Evolutionary conservation across 2,329 filamentous ascomycete species (phyloP).

Genomic region (Xylaria sp.): DNA sequence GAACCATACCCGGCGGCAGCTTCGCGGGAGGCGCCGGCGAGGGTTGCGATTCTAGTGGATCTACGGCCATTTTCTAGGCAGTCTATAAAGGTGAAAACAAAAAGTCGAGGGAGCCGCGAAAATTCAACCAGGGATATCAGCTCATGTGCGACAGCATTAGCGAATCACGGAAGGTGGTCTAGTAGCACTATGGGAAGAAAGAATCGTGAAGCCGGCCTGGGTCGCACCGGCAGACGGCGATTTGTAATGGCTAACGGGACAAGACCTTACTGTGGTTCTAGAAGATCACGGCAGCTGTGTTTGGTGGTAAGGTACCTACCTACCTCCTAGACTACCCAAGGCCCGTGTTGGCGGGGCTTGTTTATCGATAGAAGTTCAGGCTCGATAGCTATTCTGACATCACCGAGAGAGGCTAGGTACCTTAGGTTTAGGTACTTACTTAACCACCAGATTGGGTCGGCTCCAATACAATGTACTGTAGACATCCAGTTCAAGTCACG

Average conservation of each 20-base stretch:
- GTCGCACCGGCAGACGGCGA: constrained; percentile 24
- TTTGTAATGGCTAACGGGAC: constrained; percentile 35
- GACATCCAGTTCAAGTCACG: too few species aligned
- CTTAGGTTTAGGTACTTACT: neutral
- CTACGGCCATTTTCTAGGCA: constrained; percentile 44
- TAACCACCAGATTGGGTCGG: too few species aligned
- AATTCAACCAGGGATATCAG: constrained; percentile 13
- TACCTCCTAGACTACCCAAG: neutral
- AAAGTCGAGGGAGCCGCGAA: neutral
- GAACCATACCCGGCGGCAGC: constrained; percentile 72
- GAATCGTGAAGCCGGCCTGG: constrained; percentile 11
- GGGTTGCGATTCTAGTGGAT: constrained; percentile 42
- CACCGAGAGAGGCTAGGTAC: constrained; percentile 8
- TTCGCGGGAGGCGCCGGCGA: constrained; percentile 50
- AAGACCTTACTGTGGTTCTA: too few species aligned
- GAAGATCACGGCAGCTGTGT: too few species aligned
- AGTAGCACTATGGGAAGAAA: neutral
- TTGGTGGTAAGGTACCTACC: too few species aligned
- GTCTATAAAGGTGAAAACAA: neutral
- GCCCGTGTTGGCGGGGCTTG: too few species aligned
- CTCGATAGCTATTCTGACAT: constrained; percentile 22
- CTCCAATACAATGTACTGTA: too few species aligned
- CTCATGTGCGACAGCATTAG: constrained; percentile 12
- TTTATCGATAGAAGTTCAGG: neutral
- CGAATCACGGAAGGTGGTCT: constrained; percentile 13